Evolutionary conservation across 164 flowering plant genomes (phyloP).

Genomic region (Stephania yunnanensis): DNA sequence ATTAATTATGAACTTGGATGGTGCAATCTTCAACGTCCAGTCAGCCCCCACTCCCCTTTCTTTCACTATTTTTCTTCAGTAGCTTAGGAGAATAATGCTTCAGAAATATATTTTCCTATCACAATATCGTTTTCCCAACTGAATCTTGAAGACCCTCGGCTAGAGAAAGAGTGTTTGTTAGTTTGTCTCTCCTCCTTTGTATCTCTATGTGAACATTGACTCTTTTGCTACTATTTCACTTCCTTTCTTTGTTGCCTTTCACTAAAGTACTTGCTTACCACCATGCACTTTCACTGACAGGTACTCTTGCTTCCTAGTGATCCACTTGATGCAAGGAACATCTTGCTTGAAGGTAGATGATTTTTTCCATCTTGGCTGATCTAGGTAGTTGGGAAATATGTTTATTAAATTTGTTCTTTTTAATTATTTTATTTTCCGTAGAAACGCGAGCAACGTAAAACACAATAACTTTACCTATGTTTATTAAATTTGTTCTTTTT

Average conservation of each 20-base stretch:
- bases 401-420: not conserved
- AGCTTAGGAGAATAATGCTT: not conserved
- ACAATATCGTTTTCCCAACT: not conserved
- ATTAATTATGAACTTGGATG: not conserved
- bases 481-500: too few relatives aligned
- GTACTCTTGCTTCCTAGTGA: constrained; percentile 79
- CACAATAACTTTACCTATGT: too few relatives aligned
- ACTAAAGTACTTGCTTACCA: constrained; percentile 1
- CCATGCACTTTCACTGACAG: constrained; percentile 28
- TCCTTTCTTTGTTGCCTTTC: not conserved
- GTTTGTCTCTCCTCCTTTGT: not conserved
- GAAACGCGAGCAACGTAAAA: too few relatives aligned
- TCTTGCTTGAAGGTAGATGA: constrained; percentile 87
- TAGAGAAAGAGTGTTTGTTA: not conserved
- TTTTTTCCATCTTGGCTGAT: constrained; percentile 4
- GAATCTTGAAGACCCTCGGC: not conserved
- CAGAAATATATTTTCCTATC: not conserved
- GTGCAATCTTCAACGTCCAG: not conserved
- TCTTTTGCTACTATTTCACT: not conserved
- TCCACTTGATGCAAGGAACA: constrained; percentile 92
- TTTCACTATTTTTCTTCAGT: not conserved
- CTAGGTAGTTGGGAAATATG: not conserved
- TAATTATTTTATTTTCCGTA: not conserved
- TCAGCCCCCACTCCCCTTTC: not conserved
- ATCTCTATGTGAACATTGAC: not conserved